phyloP scores from a whole-genome alignment of 257 asterid genomes.

The Solanum medicagineum region DNA sequence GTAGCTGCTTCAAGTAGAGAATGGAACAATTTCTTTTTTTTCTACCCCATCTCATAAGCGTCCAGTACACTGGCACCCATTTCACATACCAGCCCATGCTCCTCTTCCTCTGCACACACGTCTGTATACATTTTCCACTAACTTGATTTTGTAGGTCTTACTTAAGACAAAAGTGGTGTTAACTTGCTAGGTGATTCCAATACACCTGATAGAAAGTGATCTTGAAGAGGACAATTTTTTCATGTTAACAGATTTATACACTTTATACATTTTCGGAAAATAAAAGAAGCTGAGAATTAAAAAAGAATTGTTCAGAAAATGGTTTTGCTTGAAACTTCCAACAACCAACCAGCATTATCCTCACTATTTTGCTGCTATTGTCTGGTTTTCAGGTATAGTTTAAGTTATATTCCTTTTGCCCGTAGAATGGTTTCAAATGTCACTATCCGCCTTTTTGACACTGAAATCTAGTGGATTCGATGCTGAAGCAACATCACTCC shows the following conservation, averaged over 20 bases:
- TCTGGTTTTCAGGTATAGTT: constrained; percentile 75
- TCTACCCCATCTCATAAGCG: not conserved
- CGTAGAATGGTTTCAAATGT: constrained; percentile 74
- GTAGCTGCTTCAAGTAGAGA: not conserved
- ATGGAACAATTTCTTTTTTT: not conserved
- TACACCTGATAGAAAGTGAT: not conserved
- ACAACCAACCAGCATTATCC: not conserved
- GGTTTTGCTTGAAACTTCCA: not conserved
- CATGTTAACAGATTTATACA: not conserved
- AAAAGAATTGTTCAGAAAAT: not conserved
- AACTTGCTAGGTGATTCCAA: not conserved
- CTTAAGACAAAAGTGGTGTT: not conserved
- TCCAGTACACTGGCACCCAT: not conserved
- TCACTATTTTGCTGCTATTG: not conserved
- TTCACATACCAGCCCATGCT: not conserved
- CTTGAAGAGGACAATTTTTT: not conserved
- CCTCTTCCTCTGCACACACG: not conserved
- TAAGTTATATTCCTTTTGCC: constrained; percentile 89
- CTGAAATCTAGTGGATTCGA: constrained; percentile 51
- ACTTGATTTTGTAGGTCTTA: not conserved
- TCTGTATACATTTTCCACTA: not conserved
- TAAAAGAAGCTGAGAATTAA: not conserved
- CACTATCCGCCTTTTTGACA: constrained; percentile 84
- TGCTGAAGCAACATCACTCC: not conserved
- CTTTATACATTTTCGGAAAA: not conserved